phyloP scores from a whole-genome alignment of 768 basidiomycete genomes.

The Cystofilobasidium macerans region DNA sequence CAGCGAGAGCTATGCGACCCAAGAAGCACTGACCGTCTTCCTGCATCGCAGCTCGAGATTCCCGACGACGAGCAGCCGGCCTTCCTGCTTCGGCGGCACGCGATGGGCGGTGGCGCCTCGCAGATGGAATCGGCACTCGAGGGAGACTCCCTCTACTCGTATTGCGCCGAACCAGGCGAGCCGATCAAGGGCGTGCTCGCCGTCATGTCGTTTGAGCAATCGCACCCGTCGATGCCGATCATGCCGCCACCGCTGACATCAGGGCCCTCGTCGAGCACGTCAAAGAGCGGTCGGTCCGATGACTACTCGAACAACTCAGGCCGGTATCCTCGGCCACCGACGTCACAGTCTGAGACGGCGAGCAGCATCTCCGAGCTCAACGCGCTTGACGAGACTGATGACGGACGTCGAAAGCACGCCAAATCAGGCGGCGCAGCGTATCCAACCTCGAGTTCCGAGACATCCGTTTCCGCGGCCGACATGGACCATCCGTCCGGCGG shows the following conservation, averaged over 20 bases:
- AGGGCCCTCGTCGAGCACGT: constrained; percentile 47
- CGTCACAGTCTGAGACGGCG: constrained; percentile 11
- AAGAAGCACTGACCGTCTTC: too few species aligned
- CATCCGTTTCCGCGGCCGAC: constrained; percentile 3
- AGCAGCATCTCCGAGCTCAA: constrained; percentile 20
- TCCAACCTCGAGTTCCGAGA: constrained; percentile 11
- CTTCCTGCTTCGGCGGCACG: constrained; percentile 74
- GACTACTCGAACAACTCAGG: constrained; percentile 55
- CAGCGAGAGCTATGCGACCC: too few species aligned
- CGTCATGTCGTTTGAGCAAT: constrained; percentile 39
- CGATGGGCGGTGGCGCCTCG: constrained; percentile 53
- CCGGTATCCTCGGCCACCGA: constrained; percentile 39
- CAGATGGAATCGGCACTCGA: constrained; percentile 53
- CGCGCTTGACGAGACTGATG: neutral
- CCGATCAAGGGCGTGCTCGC: constrained; percentile 72
- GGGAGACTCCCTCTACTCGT: constrained; percentile 57
- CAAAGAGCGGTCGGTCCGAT: constrained; percentile 54
- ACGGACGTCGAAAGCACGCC: neutral
- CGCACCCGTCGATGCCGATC: constrained; percentile 54
- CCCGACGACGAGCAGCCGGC: constrained; percentile 68
- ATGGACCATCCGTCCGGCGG: neutral
- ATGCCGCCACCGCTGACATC: constrained; percentile 46
- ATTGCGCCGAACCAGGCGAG: constrained; percentile 65
- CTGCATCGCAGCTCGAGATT: constrained; percentile 42
- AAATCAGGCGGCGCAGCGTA: neutral